These are phyloP conservation scores for Filobasidium wieringae DNA, from an alignment of 768 basidiomycete species.

Conservation along the genomic window DNA sequence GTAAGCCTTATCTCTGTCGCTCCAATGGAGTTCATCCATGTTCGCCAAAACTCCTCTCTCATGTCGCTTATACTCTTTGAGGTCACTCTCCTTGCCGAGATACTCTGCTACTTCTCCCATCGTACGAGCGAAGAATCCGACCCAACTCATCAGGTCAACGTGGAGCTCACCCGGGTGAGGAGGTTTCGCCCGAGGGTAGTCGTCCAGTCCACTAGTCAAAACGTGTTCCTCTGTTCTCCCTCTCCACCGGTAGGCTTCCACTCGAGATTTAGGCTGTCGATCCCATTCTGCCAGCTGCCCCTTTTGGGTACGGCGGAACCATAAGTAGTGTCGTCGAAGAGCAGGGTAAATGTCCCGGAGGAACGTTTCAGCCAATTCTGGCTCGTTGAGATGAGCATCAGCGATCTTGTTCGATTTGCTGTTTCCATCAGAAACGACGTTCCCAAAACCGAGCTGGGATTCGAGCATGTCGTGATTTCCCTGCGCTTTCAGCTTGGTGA, in stretches of 20 bases:
- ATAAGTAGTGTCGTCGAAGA: slow-evolving; percentile 81
- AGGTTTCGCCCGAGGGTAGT: slow-evolving; percentile 72
- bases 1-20: slow-evolving; percentile 76
- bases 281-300: slow-evolving; percentile 88
- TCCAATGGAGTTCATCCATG: slow-evolving; percentile 90
- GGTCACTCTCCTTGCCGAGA: slow-evolving; percentile 74
- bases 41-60: slow-evolving; percentile 72
- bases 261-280: slow-evolving; percentile 62
- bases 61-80: slow-evolving; percentile 58
- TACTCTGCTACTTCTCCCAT: slow-evolving; percentile 84
- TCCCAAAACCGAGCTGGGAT: slow-evolving; percentile 47
- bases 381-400: slow-evolving; percentile 45
- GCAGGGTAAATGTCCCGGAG: slow-evolving; percentile 70
- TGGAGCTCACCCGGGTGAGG: slow-evolving; percentile 87
- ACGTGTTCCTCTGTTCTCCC: slow-evolving; percentile 66
- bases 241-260: slow-evolving; percentile 89
- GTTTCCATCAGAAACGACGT: not conserved
- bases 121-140: slow-evolving; percentile 87
- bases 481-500: slow-evolving; percentile 53
- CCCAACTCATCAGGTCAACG: slow-evolving; percentile 86
- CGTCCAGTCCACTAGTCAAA: slow-evolving; percentile 89
- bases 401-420: not conserved
- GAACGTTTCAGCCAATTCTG: slow-evolving; percentile 53
- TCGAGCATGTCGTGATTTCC: slow-evolving; percentile 45
- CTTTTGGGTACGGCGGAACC: slow-evolving; percentile 88